phyloP scores from a whole-genome alignment of 805 yeast species.

The Yarrowia osloensis region DNA sequence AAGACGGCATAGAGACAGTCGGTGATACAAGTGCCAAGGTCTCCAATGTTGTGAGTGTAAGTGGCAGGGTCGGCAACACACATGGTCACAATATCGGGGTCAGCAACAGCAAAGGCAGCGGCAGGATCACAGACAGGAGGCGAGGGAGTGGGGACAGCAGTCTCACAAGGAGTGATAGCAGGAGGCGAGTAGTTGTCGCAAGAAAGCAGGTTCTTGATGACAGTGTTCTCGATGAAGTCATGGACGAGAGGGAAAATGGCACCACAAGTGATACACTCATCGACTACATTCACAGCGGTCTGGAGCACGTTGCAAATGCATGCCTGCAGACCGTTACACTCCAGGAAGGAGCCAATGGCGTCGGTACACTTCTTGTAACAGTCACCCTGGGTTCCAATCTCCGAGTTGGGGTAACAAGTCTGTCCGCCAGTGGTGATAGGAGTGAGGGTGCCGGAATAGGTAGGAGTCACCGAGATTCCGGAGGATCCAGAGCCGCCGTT shows the following conservation, averaged over 20 bases:
- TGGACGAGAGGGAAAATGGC: slow-evolving; percentile 16
- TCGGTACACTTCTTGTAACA: slow-evolving; percentile 21
- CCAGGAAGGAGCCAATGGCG: not conserved
- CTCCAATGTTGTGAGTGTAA: slow-evolving; percentile 24
- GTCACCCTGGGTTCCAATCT: slow-evolving; percentile 14
- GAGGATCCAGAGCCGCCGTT: too few species aligned
- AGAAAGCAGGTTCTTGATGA: slow-evolving; percentile 1
- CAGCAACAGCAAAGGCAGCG: slow-evolving; percentile 37
- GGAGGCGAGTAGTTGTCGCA: slow-evolving; percentile 22
- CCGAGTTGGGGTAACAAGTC: not conserved
- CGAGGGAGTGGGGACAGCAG: slow-evolving; percentile 1
- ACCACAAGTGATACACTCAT: slow-evolving; percentile 26
- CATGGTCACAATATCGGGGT: slow-evolving; percentile 31
- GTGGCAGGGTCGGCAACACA: slow-evolving; percentile 21
- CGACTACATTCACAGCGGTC: not conserved
- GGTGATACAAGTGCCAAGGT: not conserved
- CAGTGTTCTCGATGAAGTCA: not conserved
- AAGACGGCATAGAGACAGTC: slow-evolving; percentile 16
- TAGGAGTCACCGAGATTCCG: too few species aligned
- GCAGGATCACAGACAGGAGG: slow-evolving; percentile 33
- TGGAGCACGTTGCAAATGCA: slow-evolving; percentile 1
- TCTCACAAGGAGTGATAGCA: slow-evolving; percentile 5
- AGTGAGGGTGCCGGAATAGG: not conserved
- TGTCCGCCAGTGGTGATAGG: not conserved
- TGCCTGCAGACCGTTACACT: not conserved